A percentile compares a stretch with the other conserved stretches of the same genome.
Evolutionary conservation across 306 rosid genomes (phyloP).

Genomic region (Malus orientalis): DNA sequence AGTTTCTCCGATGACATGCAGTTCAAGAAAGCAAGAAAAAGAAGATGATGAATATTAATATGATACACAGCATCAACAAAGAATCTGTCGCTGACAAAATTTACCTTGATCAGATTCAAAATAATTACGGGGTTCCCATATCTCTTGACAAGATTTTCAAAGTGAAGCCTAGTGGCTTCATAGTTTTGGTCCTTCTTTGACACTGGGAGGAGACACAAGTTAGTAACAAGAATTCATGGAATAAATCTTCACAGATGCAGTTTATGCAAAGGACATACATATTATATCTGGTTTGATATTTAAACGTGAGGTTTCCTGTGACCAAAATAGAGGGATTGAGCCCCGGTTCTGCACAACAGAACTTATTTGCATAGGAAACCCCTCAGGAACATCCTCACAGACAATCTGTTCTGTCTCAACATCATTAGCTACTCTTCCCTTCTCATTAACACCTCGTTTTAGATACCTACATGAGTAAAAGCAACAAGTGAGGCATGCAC

Average conservation of each 20-base stretch:
- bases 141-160: constrained; percentile 85
- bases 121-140: constrained; percentile 91
- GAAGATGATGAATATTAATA: not conserved
- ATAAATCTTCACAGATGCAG: not conserved
- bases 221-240: constrained; percentile 11
- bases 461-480: constrained; percentile 59
- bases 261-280: constrained; percentile 40
- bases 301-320: constrained; percentile 93
- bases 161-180: constrained; percentile 92
- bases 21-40: not conserved
- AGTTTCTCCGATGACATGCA: not conserved
- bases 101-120: constrained; percentile 93
- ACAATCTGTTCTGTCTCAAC: constrained; percentile 97
- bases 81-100: not conserved
- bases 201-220: constrained; percentile 44
- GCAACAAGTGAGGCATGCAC: not conserved
- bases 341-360: constrained; percentile 93
- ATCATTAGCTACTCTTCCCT: constrained; percentile 96
- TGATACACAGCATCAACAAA: not conserved
- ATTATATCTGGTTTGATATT: constrained; percentile 88
- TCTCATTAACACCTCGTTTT: constrained; percentile 93
- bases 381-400: constrained; percentile 57
- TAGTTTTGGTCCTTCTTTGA: constrained; percentile 58
- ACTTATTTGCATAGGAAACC: constrained; percentile 68
- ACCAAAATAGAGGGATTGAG: constrained; percentile 97